Percentiles rank a stretch among this genome's conserved stretches.
Conservation (phyloP, 352 stramenopile species). For the Phytophthora tubulina region DNA sequence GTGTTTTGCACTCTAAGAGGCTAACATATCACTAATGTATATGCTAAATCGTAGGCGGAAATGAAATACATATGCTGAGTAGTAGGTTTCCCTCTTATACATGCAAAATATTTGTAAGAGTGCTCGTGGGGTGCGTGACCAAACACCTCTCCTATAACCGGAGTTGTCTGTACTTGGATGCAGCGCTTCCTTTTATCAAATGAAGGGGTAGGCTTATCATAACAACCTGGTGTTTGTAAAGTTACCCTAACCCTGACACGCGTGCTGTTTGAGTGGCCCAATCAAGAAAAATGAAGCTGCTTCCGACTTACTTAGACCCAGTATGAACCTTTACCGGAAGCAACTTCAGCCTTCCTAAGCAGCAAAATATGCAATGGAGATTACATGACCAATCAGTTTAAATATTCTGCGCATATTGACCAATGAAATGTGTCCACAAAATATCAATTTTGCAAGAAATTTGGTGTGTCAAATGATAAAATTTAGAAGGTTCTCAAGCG, state of each 20-base stretch:
- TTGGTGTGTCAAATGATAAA: neutral
- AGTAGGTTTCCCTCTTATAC: too few relatives aligned
- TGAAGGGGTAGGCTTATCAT: neutral
- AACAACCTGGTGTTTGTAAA: neutral
- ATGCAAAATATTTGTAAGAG: too few relatives aligned
- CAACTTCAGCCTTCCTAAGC: neutral
- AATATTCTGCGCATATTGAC: neutral
- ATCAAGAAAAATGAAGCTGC: constrained; percentile 2
- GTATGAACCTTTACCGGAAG: constrained; percentile 2
- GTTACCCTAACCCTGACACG: constrained; percentile 4
- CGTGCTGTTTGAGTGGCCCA: neutral
- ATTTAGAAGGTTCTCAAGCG: neutral
- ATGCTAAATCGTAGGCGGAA: too few relatives aligned
- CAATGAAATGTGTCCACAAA: neutral
- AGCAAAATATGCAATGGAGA: constrained; percentile 18
- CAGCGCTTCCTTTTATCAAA: constrained; percentile 14
- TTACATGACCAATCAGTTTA: constrained; percentile 1
- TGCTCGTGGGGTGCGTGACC: too few relatives aligned
- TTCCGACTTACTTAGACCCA: neutral
- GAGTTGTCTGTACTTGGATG: too few relatives aligned
- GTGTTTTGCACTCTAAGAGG: too few relatives aligned
- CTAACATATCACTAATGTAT: too few relatives aligned
- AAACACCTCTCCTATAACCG: too few relatives aligned
- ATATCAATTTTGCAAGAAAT: constrained; percentile 4
- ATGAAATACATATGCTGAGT: too few relatives aligned